Evolutionary conservation across 768 basidiomycete genomes (phyloP), one percentile per base, ranked within the genome.

Genomic region (Mycena sanguinolenta): DNA sequence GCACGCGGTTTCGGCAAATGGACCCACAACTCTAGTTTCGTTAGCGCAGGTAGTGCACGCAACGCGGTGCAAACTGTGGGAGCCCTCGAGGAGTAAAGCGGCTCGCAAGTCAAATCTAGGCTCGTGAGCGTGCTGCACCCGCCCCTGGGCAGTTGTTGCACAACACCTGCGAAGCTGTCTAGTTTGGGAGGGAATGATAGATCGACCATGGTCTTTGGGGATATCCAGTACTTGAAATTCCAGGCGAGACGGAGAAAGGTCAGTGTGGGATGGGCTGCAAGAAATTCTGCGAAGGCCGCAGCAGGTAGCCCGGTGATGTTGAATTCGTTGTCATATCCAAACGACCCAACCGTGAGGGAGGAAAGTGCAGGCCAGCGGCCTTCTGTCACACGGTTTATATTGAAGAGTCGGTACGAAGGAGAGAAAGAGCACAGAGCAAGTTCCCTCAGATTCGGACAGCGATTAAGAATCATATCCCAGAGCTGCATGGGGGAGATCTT

Each of bases 211-310:
- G 79, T 27, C 27, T 59, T 27, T 79, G 87, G 87, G 1, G 84
- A 85, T 78, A 86, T 81, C 85, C 85, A 87, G 16, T 83, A 77
- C 60, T 84, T 84, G 74, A 87, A 87, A 67, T 85, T 86, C 86
- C 87, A 88, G 30, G 84, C 77, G 50, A 87, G 80, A 14, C 85
- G 82, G 34, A 87, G 77, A 67, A 83, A 84, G 39, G 80, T 83
- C 19, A 88, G 75, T 7, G 76, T 70, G 0, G 76, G 73, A 65
- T 87, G 87, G 16, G 32, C 61, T 10, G 81, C 75, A n/a, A 87
- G 76, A 72, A 87, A 87, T 1, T 71, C 57, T 5, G 76, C 77
- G 39, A 87, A 79, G 0, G 27, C 1, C 7, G 75, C 69, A 7
- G 65, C 71, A 14, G 76, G 69, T 74, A 9, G 80, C 72, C 2